A percentile compares a stretch with the other conserved stretches of the same genome.
Conservation (phyloP, 371 early-diverging fungal species). For the Homolaphlyctis polyrhiza region DNA sequence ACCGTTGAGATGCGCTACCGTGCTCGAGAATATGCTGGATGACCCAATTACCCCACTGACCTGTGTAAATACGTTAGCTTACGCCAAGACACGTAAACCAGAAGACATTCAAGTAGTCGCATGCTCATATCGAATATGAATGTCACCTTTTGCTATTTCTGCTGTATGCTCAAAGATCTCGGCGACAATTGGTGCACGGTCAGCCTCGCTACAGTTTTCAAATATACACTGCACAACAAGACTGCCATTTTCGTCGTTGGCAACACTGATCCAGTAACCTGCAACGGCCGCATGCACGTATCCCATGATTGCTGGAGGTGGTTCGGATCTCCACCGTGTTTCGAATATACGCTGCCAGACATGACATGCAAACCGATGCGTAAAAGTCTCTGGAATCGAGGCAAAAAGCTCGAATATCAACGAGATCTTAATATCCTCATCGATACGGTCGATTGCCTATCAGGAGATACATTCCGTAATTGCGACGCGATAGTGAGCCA, state of each 20-base stretch:
- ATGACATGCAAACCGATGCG: constrained; percentile 73
- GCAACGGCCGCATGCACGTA: constrained; percentile 54
- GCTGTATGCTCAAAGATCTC: constrained; percentile 57
- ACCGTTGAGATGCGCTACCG: constrained; percentile 47
- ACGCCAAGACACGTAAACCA: neutral
- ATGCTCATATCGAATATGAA: neutral
- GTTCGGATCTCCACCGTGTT: constrained; percentile 51
- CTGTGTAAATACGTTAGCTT: constrained; percentile 16
- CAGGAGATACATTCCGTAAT: too few species aligned
- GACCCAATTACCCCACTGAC: constrained; percentile 81
- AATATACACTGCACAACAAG: constrained; percentile 77
- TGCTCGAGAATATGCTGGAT: constrained; percentile 70
- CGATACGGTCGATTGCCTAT: constrained; percentile 58
- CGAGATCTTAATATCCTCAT: constrained; percentile 51
- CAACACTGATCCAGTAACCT: constrained; percentile 63
- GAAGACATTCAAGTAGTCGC: neutral
- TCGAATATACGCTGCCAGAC: constrained; percentile 77
- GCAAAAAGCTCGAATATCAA: constrained; percentile 61
- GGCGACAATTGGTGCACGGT: constrained; percentile 57
- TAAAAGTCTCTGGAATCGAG: constrained; percentile 62
- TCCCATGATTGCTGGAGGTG: constrained; percentile 37
- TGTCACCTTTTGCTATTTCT: constrained; percentile 52
- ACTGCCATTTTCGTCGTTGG: constrained; percentile 72
- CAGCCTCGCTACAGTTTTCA: constrained; percentile 60
- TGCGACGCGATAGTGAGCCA: too few species aligned